Conservation (phyloP, 2,329 filamentous ascomycete genomes). For the Fusarium drepaniforme region DNA sequence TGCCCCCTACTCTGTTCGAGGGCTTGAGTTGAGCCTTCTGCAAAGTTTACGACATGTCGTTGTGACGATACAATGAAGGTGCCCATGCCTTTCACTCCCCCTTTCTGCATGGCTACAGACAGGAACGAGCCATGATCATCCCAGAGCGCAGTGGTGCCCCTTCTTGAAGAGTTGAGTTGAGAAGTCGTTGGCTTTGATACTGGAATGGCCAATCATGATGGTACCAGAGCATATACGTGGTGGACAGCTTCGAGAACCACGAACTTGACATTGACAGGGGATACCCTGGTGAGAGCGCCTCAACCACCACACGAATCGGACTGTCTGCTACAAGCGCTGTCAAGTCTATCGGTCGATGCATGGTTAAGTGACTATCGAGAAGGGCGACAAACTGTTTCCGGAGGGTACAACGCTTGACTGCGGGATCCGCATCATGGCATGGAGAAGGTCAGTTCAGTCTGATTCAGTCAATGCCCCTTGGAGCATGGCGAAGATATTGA, state of each 20-base stretch:
- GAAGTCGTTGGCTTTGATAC: background rate
- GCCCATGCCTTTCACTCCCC: background rate
- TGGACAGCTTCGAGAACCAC: background rate
- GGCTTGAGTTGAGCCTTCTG: background rate
- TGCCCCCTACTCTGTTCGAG: background rate
- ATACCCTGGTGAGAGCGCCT: background rate
- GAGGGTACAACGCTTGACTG: background rate
- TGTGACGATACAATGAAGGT: background rate
- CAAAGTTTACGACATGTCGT: background rate
- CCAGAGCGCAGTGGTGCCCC: background rate
- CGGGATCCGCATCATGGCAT: background rate
- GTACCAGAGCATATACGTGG: background rate
- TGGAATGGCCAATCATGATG: background rate
- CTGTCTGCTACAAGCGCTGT: background rate
- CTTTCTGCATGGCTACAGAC: background rate
- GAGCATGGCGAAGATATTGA: constrained; percentile 19
- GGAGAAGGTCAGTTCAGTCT: background rate
- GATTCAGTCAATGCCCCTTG: background rate
- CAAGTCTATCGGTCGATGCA: background rate
- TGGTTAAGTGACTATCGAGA: background rate
- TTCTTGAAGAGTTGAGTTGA: background rate
- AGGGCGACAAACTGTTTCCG: background rate
- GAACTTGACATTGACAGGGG: constrained; percentile 4
- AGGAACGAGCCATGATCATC: background rate
- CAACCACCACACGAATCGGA: background rate